Conservation (phyloP, 495 filamentous ascomycete species). For the Pyrenula aspistea region DNA sequence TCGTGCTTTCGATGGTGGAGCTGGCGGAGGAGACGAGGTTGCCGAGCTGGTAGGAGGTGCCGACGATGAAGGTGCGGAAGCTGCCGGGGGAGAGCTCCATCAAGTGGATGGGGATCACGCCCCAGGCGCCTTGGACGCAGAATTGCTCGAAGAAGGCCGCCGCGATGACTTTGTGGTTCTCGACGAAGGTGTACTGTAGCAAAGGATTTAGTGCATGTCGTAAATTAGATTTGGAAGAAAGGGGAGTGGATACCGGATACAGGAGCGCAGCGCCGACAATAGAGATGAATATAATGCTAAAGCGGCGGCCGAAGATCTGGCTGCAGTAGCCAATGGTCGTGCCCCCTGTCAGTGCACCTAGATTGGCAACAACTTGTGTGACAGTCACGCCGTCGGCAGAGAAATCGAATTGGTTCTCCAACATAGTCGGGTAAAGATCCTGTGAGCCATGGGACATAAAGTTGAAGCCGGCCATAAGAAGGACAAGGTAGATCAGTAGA, state of each 20-base stretch:
- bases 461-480: conserved; percentile 86
- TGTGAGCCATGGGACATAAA: conserved; percentile 92
- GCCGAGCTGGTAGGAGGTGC: conserved; percentile 74
- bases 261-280: conserved; percentile 67
- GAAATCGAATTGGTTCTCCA: conserved; percentile 68
- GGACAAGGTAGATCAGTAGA: conserved; percentile 64
- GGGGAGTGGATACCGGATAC: conserved; percentile 42
- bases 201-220: not conserved
- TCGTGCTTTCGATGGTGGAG: conserved; percentile 72
- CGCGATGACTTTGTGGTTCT: conserved; percentile 50
- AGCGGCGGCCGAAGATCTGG: conserved; percentile 72
- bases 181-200: conserved; percentile 51
- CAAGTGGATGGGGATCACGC: conserved; percentile 72
- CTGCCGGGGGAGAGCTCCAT: conserved; percentile 77
- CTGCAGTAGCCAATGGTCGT: conserved; percentile 63
- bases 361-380: conserved; percentile 75
- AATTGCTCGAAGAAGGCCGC: conserved; percentile 90
- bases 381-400: conserved; percentile 59
- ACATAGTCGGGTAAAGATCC: conserved; percentile 81
- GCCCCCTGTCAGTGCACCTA: conserved; percentile 72
- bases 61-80: conserved; percentile 76
- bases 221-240: not conserved
- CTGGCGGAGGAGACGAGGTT: conserved; percentile 72
- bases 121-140: conserved; percentile 80
- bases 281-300: conserved; percentile 67